Evolutionary conservation across 2,329 filamentous ascomycete species (phyloP), one percentile per base, ranked within the genome.

Genomic region (Geoglossum cookeanum): DNA sequence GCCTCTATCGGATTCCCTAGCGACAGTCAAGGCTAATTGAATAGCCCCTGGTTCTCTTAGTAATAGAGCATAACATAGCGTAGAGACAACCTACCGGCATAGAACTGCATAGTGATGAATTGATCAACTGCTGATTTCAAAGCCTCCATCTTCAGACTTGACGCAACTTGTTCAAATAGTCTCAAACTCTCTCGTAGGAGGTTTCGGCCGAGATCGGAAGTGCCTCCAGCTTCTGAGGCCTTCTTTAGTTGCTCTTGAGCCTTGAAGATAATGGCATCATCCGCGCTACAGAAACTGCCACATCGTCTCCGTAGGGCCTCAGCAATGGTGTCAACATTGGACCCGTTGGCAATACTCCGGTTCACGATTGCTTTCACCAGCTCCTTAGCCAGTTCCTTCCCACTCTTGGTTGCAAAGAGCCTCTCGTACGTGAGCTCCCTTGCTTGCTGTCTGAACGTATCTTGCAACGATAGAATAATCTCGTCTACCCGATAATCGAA

Each of bases 301-400:
- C 92, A 98, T 64, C 90, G 81, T 63, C 92, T 79, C 52, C 92
- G 80, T 55, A 98, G 73, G n/a, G 90, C 88, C 69, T 98, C 92
- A 0, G 92, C 91, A 29, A 98, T 89, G 0, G 90, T 96, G 71
- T 98, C 94, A 22, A 98, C 91, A 61, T 97, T 98, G 3, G 90
- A 91, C 8, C 94, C 92, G 65, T 88, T 95, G 58, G 91, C 86
- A 64, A 98, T 98, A 68, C 95, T 98, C 65, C 90, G 83, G 68
- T 97, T 97, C 57, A 98, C 92, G 65, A 98, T 97, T 0, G 91
- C 89, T 69, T 97, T 98, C 58, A 98, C 92, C 1, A 98, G 76
- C 57, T 95, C 79, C 69, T 95, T 96, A 2, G 91, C 94, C 29
- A 97, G 78, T 9, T 95, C 88, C 63, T 88, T 88, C 35, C 92